These are phyloP conservation scores for Globisporangium abappressorium DNA, from an alignment of 352 stramenopile species.

Conservation along the genomic window DNA sequence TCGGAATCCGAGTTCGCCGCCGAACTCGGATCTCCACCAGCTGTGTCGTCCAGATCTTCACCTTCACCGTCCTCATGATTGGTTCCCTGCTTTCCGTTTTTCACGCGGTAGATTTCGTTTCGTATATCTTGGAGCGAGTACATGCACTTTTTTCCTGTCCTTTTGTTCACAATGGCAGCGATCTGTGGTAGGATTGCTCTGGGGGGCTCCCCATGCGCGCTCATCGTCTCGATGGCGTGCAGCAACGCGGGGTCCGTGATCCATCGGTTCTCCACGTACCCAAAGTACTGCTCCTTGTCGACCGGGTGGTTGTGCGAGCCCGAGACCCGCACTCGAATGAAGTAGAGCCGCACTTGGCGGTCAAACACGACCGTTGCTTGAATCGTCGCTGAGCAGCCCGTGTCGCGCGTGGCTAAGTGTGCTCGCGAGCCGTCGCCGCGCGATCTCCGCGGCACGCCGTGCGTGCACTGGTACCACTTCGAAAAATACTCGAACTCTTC, in stretches of 20 bases:
- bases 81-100: no score
- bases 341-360: not conserved
- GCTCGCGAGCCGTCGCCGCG: constrained; percentile 3
- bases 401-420: not conserved
- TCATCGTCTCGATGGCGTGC: constrained; percentile 1
- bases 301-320: constrained; percentile 12
- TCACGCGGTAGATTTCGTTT: no score
- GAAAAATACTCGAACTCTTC: not conserved
- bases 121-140: no score
- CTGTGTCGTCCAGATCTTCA: no score
- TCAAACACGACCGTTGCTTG: not conserved
- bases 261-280: constrained; percentile 14
- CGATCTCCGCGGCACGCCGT: not conserved
- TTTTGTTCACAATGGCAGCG: no score
- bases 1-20: no score
- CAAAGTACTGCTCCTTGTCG: constrained; percentile 7
- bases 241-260: constrained; percentile 11
- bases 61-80: no score
- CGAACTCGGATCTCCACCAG: no score
- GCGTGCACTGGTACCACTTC: constrained; percentile 7
- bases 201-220: not conserved
- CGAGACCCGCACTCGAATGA: not conserved
- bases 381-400: constrained; percentile 6
- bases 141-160: no score
- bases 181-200: not conserved